Percentiles rank a stretch among this genome's conserved stretches.
These are phyloP conservation scores for Neospermospora avenae DNA, from an alignment of 2,329 filamentous ascomycete species.

Conservation along the genomic window DNA sequence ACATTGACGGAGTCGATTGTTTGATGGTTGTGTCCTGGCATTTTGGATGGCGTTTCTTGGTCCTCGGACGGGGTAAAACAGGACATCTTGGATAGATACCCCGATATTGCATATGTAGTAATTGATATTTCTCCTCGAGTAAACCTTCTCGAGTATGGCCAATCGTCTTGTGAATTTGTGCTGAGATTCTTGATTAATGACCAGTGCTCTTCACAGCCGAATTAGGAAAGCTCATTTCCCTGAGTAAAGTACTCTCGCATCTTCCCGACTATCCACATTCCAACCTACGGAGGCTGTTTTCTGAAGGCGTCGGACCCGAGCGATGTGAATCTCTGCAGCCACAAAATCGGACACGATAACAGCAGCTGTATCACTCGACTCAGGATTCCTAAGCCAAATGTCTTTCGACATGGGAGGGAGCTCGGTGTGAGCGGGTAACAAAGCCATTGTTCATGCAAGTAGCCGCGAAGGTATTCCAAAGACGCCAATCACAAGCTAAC, in stretches of 20 bases:
- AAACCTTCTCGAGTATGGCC: background rate
- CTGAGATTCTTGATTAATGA: background rate
- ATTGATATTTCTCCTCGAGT: background rate
- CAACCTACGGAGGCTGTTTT: too few species aligned
- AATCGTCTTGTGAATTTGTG: background rate
- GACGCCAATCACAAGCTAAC: background rate
- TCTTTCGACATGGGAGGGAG: too few species aligned
- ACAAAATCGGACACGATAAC: too few species aligned
- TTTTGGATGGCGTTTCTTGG: constrained; percentile 4
- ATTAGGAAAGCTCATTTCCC: too few species aligned
- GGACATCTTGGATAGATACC: constrained; percentile 9
- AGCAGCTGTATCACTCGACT: background rate
- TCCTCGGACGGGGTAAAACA: background rate
- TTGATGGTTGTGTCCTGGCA: constrained; percentile 1
- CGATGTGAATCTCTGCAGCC: too few species aligned
- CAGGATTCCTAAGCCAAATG: too few species aligned
- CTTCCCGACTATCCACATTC: too few species aligned
- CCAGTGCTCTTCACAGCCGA: too few species aligned
- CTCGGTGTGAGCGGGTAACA: too few species aligned
- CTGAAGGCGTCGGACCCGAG: too few species aligned
- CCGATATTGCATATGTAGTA: background rate
- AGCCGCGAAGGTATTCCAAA: constrained; percentile 7
- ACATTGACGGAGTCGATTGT: constrained; percentile 18
- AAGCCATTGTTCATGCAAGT: constrained; percentile 25
- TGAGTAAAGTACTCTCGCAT: too few species aligned